These are phyloP conservation scores for Pythium folliculosum DNA, from an alignment of 352 stramenopile genomes.

Conservation along the genomic window DNA sequence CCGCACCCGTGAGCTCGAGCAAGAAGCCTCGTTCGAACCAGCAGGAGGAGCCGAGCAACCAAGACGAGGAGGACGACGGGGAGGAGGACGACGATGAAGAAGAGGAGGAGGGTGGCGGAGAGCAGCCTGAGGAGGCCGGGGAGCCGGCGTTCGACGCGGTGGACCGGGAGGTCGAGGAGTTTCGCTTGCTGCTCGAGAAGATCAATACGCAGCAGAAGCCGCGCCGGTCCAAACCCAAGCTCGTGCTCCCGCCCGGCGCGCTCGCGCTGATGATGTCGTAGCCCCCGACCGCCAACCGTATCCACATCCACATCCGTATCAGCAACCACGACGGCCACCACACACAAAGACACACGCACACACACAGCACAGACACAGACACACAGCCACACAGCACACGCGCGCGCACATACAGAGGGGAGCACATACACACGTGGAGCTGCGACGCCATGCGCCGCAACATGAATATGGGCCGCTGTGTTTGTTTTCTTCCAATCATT, in stretches of 20 bases:
- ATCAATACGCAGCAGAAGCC: constrained; percentile 63
- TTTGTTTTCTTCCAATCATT: too few relatives aligned
- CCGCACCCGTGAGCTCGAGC: neutral
- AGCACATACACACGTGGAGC: too few relatives aligned
- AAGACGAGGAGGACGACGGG: constrained; percentile 2
- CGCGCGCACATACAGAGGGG: neutral
- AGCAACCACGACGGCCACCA: neutral
- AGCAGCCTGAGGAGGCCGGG: constrained; percentile 28
- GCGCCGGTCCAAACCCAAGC: constrained; percentile 56
- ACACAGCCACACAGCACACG: constrained; percentile 1
- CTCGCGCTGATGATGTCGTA: constrained; percentile 29
- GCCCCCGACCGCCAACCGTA: neutral
- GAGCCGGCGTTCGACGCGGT: constrained; percentile 48
- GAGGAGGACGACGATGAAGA: constrained; percentile 2
- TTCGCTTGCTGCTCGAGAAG: constrained; percentile 68
- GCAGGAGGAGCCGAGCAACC: constrained; percentile 1
- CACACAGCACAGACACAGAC: constrained; percentile 6
- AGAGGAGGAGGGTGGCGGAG: neutral
- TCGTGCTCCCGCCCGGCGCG: constrained; percentile 68
- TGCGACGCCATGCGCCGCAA: constrained; percentile 9
- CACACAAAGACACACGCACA: constrained; percentile 4
- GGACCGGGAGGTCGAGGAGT: constrained; percentile 78
- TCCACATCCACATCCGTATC: neutral
- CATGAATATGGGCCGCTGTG: too few relatives aligned
- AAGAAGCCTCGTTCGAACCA: constrained; percentile 23